These are phyloP conservation scores for Zelonia costaricensis DNA, from an alignment of 208 protist species.

Conservation along the genomic window DNA sequence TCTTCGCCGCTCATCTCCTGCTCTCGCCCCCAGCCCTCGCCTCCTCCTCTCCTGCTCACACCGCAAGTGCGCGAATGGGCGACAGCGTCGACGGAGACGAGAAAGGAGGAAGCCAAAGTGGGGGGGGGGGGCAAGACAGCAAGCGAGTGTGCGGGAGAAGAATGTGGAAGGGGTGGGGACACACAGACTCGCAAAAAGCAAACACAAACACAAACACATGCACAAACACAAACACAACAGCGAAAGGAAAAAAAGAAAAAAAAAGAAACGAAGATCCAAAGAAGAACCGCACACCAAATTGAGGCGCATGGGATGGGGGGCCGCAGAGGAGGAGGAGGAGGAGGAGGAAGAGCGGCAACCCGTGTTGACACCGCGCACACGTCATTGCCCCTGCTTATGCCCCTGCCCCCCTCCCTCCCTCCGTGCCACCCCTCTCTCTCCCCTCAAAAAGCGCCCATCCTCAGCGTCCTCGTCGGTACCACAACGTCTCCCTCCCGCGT, in stretches of 20 bases:
- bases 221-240: background rate
- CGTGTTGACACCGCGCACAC: no score
- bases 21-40: background rate
- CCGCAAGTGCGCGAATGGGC: background rate
- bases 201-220: background rate
- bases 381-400: no score
- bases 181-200: background rate
- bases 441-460: no score
- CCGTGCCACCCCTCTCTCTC: no score
- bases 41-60: background rate
- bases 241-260: background rate
- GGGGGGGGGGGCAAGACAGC: no score
- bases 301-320: no score
- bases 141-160: background rate
- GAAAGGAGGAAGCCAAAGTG: background rate
- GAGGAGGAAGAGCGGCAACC: no score
- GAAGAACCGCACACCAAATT: background rate
- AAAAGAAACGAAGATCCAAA: background rate
- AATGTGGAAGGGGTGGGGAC: no score
- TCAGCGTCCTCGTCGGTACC: no score
- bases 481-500: no score
- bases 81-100: background rate
- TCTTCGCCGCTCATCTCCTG: constrained; percentile 97
- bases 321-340: no score
- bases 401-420: no score